phyloP scores from a whole-genome alignment of 805 yeast genomes.

The Suhomyces sp. region DNA sequence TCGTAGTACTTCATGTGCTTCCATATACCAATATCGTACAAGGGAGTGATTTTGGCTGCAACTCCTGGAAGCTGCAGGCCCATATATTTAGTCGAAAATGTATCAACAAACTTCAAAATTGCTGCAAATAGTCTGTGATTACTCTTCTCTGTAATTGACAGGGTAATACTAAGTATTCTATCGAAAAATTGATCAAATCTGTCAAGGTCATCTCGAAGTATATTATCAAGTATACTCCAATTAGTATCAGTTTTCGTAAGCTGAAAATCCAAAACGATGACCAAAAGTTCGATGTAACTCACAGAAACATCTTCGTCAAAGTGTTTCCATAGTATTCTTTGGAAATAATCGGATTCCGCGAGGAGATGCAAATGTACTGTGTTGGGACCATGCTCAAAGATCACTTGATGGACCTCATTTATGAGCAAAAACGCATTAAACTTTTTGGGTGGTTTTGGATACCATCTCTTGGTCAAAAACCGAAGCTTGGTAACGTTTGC shows the following conservation, averaged over 20 bases:
- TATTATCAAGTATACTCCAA: too few species aligned
- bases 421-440: conserved; percentile 14
- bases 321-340: conserved; percentile 39
- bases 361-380: conserved; percentile 8
- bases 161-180: conserved; percentile 26
- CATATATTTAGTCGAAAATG: too few species aligned
- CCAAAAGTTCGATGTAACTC: conserved; percentile 40
- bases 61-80: too few species aligned
- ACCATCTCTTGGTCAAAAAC: conserved; percentile 16
- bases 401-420: conserved; percentile 16
- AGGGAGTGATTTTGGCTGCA: conserved; percentile 20
- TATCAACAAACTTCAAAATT: conserved; percentile 17
- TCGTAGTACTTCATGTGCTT: conserved; percentile 13
- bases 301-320: conserved; percentile 40
- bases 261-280: conserved; percentile 15
- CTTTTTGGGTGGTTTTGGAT: conserved; percentile 17
- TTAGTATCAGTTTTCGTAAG: too few species aligned
- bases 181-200: conserved; percentile 27
- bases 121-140: conserved; percentile 1
- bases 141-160: conserved; percentile 8
- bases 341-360: conserved; percentile 20
- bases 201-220: conserved; percentile 14
- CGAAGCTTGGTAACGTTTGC: neutral
- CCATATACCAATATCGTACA: conserved; percentile 37
- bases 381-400: conserved; percentile 4